Base-by-base conservation (phyloP, 768 basidiomycete species). In the Coprinellus micaceus region DNA sequence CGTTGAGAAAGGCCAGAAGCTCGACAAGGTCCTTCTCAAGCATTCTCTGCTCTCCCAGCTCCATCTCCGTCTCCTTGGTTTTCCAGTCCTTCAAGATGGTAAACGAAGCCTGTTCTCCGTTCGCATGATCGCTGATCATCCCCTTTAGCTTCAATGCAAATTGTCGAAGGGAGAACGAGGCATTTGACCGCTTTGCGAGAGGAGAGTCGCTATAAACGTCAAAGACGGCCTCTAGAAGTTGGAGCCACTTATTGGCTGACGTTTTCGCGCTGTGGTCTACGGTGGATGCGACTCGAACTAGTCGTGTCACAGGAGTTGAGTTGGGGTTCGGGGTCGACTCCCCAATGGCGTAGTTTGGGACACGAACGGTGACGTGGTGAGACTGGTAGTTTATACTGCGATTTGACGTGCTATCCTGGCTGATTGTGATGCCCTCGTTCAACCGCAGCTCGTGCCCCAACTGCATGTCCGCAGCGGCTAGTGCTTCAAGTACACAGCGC, bases 331-430 rank as follows among this genome's bases (percentile, higher is more conserved):
- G 37, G 15, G 5, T 37, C 17, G 21, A 37, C 15, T 48, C 45
- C 17, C 45, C 45, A 37, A 13, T n/a, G 15, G 24, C n/a, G 54
- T 59, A 56, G 47, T 59, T 43, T 5, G 44, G 17, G n/a, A 48
- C 61, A 13, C 46, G 17, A 17, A 44, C 12, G 10, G 15, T 26
- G 19, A 60, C 13, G 52, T 63, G 61, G 12, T 39, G 51, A 40
- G 59, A 24, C 36, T 60, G 29, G 37, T 58, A 63, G 48, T 60
- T 60, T 4, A 57, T 49, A 17, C 36, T 58, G 15, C 33, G 40
- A 45, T 63, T 41, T 12, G 52, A 39, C 6, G 59, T 60, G 41
- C 56, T 47, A 56, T 63, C 61, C 22, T 40, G 17, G 37, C 59
- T 63, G 17, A 58, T 29, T 11, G 56, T 60, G n/a, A 59, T 21